A percentile compares a stretch with the other conserved stretches of the same genome.
Evolutionary conservation across 805 yeast genomes (phyloP).

Genomic region (Groenewaldozyma salmanticensis): DNA sequence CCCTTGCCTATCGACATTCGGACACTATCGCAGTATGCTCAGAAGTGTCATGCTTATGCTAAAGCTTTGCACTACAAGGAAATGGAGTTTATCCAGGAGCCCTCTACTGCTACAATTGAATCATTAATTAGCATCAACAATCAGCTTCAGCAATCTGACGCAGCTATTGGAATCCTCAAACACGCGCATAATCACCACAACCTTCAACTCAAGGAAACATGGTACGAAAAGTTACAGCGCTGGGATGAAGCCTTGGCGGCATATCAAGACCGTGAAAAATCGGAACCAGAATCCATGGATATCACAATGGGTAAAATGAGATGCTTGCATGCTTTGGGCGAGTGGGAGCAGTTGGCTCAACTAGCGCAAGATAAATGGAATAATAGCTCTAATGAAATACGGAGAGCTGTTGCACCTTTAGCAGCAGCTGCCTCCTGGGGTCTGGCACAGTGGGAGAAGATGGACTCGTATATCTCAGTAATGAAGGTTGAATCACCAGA

Average conservation of each 20-base stretch:
- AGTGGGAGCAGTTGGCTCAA: conserved; percentile 88
- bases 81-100: conserved; percentile 86
- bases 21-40: conserved; percentile 85
- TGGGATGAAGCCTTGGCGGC: conserved; percentile 98
- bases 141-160: conserved; percentile 92
- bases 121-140: conserved; percentile 86
- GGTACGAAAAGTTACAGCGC: conserved; percentile 94
- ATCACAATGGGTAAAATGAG: conserved; percentile 97
- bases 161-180: conserved; percentile 92
- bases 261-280: conserved; percentile 63
- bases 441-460: conserved; percentile 89
- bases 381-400: conserved; percentile 57
- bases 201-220: conserved; percentile 85
- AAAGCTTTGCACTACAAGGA: conserved; percentile 95
- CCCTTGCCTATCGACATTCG: conserved; percentile 87
- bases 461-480: conserved; percentile 82
- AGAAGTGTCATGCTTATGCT: conserved; percentile 93
- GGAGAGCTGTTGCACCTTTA: conserved; percentile 83
- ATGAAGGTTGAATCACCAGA: conserved; percentile 93
- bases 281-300: conserved; percentile 56
- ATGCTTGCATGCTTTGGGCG: conserved; percentile 96
- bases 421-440: conserved; percentile 99
- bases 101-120: conserved; percentile 85
- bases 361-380: conserved; percentile 84
- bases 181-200: conserved; percentile 52